These are phyloP conservation scores for Actinidia chinensis DNA, from an alignment of 179 eudicot genomes.

Conservation along the genomic window DNA sequence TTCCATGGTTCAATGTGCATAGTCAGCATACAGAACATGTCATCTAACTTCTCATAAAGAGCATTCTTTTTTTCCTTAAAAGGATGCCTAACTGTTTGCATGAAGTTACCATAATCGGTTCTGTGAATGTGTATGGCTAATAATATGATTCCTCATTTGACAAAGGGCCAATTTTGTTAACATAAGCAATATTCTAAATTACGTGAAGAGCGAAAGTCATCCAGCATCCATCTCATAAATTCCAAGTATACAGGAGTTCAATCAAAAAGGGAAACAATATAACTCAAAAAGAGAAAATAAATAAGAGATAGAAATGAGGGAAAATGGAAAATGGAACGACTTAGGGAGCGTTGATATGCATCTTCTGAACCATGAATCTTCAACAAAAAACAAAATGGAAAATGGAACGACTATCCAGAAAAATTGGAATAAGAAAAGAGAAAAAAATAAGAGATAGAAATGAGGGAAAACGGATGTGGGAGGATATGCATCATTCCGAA, in stretches of 20 bases:
- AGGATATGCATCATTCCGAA: constrained; percentile 11
- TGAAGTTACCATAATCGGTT: neutral
- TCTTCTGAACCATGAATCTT: constrained; percentile 17
- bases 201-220: too few relatives aligned
- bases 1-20: neutral
- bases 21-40: neutral
- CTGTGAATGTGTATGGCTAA: neutral
- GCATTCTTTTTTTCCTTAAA: neutral
- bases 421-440: constrained; percentile 24
- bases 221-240: too few relatives aligned
- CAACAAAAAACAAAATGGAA: constrained; percentile 2
- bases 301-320: neutral
- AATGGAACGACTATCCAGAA: constrained; percentile 29
- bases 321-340: too few relatives aligned
- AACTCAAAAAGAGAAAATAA: neutral
- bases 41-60: neutral
- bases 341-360: constrained; percentile 16
- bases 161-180: too few relatives aligned
- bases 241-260: neutral
- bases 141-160: neutral
- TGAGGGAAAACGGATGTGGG: constrained; percentile 15
- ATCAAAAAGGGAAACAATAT: neutral
- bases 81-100: neutral
- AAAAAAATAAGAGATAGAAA: neutral
- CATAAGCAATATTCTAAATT: too few relatives aligned